Conservation (phyloP, 2,329 filamentous ascomycete genomes). For the Fusarium sp. region DNA sequence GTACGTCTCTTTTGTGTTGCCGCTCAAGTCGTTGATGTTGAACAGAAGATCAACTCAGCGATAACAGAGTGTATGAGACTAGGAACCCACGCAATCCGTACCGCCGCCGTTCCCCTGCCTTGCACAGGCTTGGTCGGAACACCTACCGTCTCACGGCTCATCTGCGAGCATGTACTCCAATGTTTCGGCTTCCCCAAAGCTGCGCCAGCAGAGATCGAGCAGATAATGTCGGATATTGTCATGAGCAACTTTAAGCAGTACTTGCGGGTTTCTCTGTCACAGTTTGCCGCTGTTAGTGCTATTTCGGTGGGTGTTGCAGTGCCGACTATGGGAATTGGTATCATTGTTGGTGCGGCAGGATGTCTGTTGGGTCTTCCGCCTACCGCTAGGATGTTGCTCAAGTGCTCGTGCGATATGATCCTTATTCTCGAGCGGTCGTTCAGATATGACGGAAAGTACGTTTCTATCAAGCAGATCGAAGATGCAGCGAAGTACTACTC, state of each 20-base stretch:
- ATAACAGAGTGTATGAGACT: constrained; percentile 48
- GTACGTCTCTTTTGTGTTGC: constrained; percentile 48
- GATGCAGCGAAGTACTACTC: constrained; percentile 43
- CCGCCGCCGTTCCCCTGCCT: constrained; percentile 41
- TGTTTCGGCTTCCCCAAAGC: constrained; percentile 46
- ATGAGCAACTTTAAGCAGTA: constrained; percentile 41
- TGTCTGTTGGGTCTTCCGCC: constrained; percentile 36
- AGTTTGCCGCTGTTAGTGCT: constrained; percentile 29
- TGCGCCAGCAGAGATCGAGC: constrained; percentile 37
- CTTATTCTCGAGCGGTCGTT: constrained; percentile 42
- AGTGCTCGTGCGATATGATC: constrained; percentile 46
- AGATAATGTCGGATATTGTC: constrained; percentile 42
- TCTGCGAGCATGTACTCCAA: constrained; percentile 45
- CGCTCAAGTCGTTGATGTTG: constrained; percentile 47
- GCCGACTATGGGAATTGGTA: constrained; percentile 38
- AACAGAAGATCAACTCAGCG: constrained; percentile 48
- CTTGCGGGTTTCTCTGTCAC: constrained; percentile 38
- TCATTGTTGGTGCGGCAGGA: constrained; percentile 30
- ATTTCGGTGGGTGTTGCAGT: constrained; percentile 35
- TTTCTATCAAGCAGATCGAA: constrained; percentile 44
- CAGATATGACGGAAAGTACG: constrained; percentile 42
- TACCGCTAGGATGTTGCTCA: constrained; percentile 42
- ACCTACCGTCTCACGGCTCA: constrained; percentile 43
- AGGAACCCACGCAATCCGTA: constrained; percentile 45
- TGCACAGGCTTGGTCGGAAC: constrained; percentile 43